These are phyloP conservation scores for Gracilaria caudata DNA, from an alignment of 23 red algal species.

Conservation along the genomic window DNA sequence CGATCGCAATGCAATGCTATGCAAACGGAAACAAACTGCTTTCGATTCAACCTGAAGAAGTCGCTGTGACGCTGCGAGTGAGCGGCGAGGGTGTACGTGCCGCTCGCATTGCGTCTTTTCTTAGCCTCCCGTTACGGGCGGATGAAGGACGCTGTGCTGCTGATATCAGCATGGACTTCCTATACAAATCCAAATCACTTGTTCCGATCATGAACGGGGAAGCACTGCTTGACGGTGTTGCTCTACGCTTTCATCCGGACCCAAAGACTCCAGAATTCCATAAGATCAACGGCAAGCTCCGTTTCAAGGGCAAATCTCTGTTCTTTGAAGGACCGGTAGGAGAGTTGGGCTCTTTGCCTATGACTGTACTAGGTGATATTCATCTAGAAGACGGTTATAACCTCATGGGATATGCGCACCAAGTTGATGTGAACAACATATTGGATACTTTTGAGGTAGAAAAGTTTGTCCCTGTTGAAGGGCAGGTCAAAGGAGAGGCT, in stretches of 20 bases:
- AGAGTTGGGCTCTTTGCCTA: conserved; percentile 70
- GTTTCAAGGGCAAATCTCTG: conserved; percentile 77
- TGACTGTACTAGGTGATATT: conserved; percentile 79
- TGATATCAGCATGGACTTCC: conserved; percentile 62
- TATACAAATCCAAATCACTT: conserved; percentile 38
- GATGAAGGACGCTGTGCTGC: conserved; percentile 56
- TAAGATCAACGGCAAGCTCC: conserved; percentile 63
- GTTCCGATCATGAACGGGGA: conserved; percentile 78
- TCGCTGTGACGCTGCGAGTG: conserved; percentile 38
- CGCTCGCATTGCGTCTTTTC: conserved; percentile 51
- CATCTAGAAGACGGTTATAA: conserved; percentile 80
- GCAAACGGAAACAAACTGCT: conserved; percentile 24
- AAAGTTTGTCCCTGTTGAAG: conserved; percentile 67
- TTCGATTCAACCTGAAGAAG: conserved; percentile 39
- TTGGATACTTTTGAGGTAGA: conserved; percentile 86
- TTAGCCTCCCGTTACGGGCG: conserved; percentile 77
- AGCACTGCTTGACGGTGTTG: conserved; percentile 51
- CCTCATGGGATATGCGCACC: conserved; percentile 66
- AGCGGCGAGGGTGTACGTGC: conserved; percentile 43
- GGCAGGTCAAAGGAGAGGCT: conserved; percentile 56
- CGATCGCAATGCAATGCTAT: conserved; percentile 12
- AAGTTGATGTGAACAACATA: conserved; percentile 69
- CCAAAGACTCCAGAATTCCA: conserved; percentile 75
- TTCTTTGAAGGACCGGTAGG: conserved; percentile 80
- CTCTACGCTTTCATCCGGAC: conserved; percentile 80